Evolutionary conservation across 495 filamentous ascomycete genomes (phyloP), one percentile per base, ranked within the genome.

Genomic region (Paragyromitra xinjiangensis): DNA sequence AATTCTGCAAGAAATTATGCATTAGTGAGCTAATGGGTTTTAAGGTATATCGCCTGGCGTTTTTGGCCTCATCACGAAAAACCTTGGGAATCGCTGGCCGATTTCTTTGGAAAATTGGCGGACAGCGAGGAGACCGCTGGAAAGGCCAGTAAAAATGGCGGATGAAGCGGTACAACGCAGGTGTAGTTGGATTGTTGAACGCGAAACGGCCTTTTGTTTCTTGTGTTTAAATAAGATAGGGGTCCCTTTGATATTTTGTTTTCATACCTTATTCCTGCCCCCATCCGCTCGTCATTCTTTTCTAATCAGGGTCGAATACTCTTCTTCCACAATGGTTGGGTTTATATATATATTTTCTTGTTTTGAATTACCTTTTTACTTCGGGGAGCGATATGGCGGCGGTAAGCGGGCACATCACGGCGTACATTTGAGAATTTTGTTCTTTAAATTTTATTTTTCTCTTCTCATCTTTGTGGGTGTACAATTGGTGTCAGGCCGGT

Each of bases 371-470:
- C 58, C 26, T 48, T 67, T 73, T 79, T 67, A 45, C 56, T 19
- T 80, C n/a, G 53, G 73, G 56, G 37, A 58, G 53, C 39, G 58
- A 63, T 76, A 76, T 72, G 26, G 61, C 45, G 62, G 77, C 53
- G 29, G 29, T 34, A 63, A 79, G 75, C 53, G 67, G 68, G 74
- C 77, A 77, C 72, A 79, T 71, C 59, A 79, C 42, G 78, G 78
- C 76, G 77, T 77, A 78, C 75, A 78, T 80, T 77, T 81, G 72
- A 66, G 44, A 73, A 83, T 78, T 75, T 82, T 78, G 69, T 81
- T 76, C 64, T 55, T 81, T 64, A 71, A 71, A 65, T 62, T 50
- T 83, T 69, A 79, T 63, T 61, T 78, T 73, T 42, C 77, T 77
- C 16, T 68, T 73, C 51, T 76, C n/a, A 58, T 77, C 39, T 65